A percentile compares a stretch with the other conserved stretches of the same genome.
Conservation (phyloP, 345 rosid species). For the Euphorbia peplus region DNA sequence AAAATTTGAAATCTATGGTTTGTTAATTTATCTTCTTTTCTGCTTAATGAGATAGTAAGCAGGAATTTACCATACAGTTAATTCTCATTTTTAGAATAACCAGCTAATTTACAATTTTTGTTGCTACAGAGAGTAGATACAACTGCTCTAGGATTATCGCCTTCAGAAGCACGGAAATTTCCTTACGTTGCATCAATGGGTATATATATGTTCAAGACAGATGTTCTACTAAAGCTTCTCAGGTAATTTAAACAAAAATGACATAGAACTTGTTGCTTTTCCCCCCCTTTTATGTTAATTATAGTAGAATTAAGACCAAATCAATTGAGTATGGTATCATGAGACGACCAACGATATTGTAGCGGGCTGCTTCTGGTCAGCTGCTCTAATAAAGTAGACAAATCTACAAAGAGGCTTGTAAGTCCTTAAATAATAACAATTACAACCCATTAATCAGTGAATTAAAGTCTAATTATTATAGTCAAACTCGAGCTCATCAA, state of each 20-base stretch:
- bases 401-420: too few species aligned
- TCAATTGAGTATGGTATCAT: background rate
- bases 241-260: constrained; percentile 28
- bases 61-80: background rate
- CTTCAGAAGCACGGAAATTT: constrained; percentile 47
- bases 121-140: constrained; percentile 63
- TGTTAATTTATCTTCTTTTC: constrained; percentile 14
- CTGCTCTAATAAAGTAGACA: too few species aligned
- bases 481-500: too few species aligned
- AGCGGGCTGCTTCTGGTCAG: too few species aligned
- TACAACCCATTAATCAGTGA: too few species aligned
- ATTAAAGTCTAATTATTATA: too few species aligned
- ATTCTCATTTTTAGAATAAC: constrained; percentile 2
- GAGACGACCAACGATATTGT: background rate
- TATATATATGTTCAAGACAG: constrained; percentile 71
- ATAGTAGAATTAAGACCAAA: background rate
- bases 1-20: constrained; percentile 68
- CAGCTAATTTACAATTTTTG: constrained; percentile 4
- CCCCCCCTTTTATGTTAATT: background rate
- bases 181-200: constrained; percentile 94
- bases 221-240: constrained; percentile 61
- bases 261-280: background rate
- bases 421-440: too few species aligned
- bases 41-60: background rate
- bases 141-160: constrained; percentile 52